phyloP scores from a whole-genome alignment of 805 yeast species.

The Lachancea mirantina region DNA sequence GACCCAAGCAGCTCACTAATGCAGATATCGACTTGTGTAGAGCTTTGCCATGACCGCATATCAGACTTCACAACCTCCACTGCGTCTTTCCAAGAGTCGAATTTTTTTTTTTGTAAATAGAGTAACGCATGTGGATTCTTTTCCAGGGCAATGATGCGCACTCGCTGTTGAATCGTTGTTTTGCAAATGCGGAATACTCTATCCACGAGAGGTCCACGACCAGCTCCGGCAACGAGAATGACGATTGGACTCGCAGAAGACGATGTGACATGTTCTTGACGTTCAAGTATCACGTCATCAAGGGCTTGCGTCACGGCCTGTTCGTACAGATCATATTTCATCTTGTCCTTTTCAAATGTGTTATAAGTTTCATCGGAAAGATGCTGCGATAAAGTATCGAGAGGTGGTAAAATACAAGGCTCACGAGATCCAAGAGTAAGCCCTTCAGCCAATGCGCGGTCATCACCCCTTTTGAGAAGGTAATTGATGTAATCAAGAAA shows the following conservation, averaged over 20 bases:
- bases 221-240: conserved; percentile 75
- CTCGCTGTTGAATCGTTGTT: conserved; percentile 20
- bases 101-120: conserved; percentile 43
- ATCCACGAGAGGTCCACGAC: conserved; percentile 75
- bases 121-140: conserved; percentile 58
- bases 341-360: conserved; percentile 61
- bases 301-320: conserved; percentile 55
- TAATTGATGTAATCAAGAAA: conserved; percentile 40
- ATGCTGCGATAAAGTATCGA: conserved; percentile 61
- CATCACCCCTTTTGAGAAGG: conserved; percentile 32
- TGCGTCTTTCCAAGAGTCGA: conserved; percentile 42
- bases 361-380: conserved; percentile 56
- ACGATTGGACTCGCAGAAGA: conserved; percentile 19
- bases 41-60: conserved; percentile 45
- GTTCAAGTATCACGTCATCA: conserved; percentile 21
- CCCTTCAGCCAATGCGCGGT: conserved; percentile 9
- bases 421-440: conserved; percentile 1
- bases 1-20: conserved; percentile 84
- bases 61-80: conserved; percentile 53
- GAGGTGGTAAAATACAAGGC: conserved; percentile 42
- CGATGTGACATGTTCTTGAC: conserved; percentile 2
- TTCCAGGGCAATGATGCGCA: conserved; percentile 56
- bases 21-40: conserved; percentile 44
- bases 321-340: conserved; percentile 64
- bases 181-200: conserved; percentile 39